Conservation (phyloP, 257 asterid species). For the Capsicum pubescens region DNA sequence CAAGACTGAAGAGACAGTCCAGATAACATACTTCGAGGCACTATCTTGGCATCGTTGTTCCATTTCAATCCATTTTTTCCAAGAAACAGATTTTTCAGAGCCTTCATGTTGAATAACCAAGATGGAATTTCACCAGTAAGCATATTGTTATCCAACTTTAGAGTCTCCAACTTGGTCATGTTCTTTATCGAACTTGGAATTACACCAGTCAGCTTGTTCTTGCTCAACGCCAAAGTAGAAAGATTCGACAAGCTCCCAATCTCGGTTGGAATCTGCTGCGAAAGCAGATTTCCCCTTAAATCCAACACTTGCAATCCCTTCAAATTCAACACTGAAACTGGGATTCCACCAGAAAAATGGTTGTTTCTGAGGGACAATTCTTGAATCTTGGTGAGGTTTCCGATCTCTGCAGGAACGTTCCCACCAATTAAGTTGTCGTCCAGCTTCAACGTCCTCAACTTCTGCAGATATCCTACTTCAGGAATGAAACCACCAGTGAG, state of each 20-base stretch:
- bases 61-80: slow-evolving; percentile 39
- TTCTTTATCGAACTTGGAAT: slow-evolving; percentile 38
- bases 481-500: slow-evolving; percentile 31
- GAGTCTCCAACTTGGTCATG: slow-evolving; percentile 36
- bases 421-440: slow-evolving; percentile 35
- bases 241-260: slow-evolving; percentile 38
- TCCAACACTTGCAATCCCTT: slow-evolving; percentile 31
- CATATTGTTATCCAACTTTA: slow-evolving; percentile 35
- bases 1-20: slow-evolving; percentile 40
- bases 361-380: slow-evolving; percentile 34
- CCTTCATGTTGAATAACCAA: slow-evolving; percentile 35
- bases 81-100: slow-evolving; percentile 34
- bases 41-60: slow-evolving; percentile 33
- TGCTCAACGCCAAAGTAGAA: slow-evolving; percentile 41
- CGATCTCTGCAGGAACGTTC: slow-evolving; percentile 39
- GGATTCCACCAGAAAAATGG: slow-evolving; percentile 38
- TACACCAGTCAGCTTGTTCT: slow-evolving; percentile 40
- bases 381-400: slow-evolving; percentile 35
- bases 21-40: slow-evolving; percentile 39
- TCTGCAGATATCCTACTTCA: slow-evolving; percentile 30
- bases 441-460: slow-evolving; percentile 33
- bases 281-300: slow-evolving; percentile 34
- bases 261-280: slow-evolving; percentile 32
- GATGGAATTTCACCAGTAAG: slow-evolving; percentile 40
- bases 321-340: slow-evolving; percentile 28